Evolutionary conservation across 2,329 filamentous ascomycete genomes (phyloP).

Genomic region (Ophiostoma triangulosporum): DNA sequence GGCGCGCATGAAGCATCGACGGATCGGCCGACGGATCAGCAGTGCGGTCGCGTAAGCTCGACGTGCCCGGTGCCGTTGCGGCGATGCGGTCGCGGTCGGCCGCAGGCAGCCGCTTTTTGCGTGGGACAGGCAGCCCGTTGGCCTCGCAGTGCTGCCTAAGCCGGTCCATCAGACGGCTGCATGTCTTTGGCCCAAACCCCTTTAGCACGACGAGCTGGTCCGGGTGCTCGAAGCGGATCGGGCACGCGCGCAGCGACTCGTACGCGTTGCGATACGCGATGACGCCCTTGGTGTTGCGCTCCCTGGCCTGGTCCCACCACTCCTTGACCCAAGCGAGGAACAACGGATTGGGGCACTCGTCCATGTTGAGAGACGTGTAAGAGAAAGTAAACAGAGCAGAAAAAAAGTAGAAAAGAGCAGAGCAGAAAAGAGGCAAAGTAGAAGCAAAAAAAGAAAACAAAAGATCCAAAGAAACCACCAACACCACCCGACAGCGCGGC

Average conservation of each 20-base stretch:
- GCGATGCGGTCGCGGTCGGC: slow-evolving; percentile 16
- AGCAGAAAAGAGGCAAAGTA: no score
- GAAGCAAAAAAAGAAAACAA: neutral
- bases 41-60: neutral
- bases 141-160: slow-evolving; percentile 47
- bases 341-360: slow-evolving; percentile 51
- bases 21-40: slow-evolving; percentile 13
- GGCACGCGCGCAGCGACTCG: slow-evolving; percentile 62
- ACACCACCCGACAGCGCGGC: neutral
- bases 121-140: slow-evolving; percentile 56
- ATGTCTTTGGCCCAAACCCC: slow-evolving; percentile 60
- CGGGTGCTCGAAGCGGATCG: slow-evolving; percentile 57
- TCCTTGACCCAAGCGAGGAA: slow-evolving; percentile 63
- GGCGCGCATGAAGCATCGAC: slow-evolving; percentile 14
- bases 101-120: slow-evolving; percentile 21
- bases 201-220: slow-evolving; percentile 59
- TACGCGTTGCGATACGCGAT: slow-evolving; percentile 66
- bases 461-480: neutral
- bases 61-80: slow-evolving; percentile 12
- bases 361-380: neutral
- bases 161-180: slow-evolving; percentile 51
- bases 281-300: slow-evolving; percentile 54
- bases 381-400: neutral
- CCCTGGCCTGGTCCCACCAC: slow-evolving; percentile 57
- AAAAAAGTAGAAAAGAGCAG: no score